phyloP scores from a whole-genome alignment of 2,329 filamentous ascomycete genomes.

The Tolypocladium ovalisporum region DNA sequence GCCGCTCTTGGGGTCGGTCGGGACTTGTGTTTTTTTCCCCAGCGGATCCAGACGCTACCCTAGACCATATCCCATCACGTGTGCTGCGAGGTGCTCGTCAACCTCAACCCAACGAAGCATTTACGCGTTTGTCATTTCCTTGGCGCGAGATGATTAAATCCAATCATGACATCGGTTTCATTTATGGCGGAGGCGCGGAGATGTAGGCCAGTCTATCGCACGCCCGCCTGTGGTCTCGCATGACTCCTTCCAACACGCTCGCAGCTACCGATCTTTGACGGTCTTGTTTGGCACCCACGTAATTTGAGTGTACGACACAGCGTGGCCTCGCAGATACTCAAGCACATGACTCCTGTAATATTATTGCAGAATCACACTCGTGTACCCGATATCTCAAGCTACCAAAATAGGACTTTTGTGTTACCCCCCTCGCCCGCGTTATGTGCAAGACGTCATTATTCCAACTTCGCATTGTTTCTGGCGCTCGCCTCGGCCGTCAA shows the following conservation, averaged over 20 bases:
- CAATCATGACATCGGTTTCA: background rate
- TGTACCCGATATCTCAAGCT: background rate
- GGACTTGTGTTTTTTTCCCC: background rate
- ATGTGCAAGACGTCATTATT: conserved; percentile 9
- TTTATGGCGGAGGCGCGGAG: too few species aligned
- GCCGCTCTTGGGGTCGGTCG: too few species aligned
- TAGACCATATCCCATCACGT: background rate
- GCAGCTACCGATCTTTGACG: too few species aligned
- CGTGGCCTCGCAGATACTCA: too few species aligned
- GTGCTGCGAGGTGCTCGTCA: background rate
- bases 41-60: background rate
- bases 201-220: too few species aligned
- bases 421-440: background rate
- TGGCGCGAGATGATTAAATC: background rate
- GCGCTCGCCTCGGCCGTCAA: conserved; percentile 62
- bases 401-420: background rate
- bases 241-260: too few species aligned
- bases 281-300: too few species aligned
- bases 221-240: too few species aligned
- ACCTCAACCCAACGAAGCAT: background rate
- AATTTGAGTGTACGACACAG: too few species aligned
- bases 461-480: conserved; percentile 46
- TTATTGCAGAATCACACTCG: too few species aligned
- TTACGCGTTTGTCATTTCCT: background rate
- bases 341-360: background rate